Conservation (phyloP, 371 early-diverging fungal genomes). For the Choanephora cucurbitarum region DNA sequence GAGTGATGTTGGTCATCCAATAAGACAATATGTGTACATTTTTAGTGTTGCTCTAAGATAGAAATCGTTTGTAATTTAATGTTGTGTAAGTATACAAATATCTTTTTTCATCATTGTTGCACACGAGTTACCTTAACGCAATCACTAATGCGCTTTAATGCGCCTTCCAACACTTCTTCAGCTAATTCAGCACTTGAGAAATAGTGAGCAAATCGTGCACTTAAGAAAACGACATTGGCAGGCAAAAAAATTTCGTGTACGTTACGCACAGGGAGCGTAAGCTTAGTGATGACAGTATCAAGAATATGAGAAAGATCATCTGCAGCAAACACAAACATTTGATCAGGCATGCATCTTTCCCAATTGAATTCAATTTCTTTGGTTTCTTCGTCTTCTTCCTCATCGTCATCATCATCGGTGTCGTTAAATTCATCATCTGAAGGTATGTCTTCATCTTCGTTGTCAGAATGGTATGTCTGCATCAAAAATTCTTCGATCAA, state of each 20-base stretch:
- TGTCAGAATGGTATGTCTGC: background rate
- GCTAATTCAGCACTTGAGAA: constrained; percentile 74
- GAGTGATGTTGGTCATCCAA: constrained; percentile 81
- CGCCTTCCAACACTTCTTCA: constrained; percentile 65
- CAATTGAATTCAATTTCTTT: constrained; percentile 54
- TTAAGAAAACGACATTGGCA: constrained; percentile 86
- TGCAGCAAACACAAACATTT: constrained; percentile 88
- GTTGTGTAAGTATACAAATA: background rate
- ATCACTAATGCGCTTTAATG: constrained; percentile 60
- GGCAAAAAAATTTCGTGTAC: constrained; percentile 67
- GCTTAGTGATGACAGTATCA: constrained; percentile 64
- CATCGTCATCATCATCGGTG: constrained; percentile 23
- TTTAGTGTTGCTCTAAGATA: constrained; percentile 23
- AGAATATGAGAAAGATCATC: constrained; percentile 28
- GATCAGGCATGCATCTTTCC: constrained; percentile 78
- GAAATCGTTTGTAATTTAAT: too few species aligned
- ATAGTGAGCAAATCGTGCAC: constrained; percentile 86
- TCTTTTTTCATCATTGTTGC: background rate
- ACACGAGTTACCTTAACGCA: constrained; percentile 54
- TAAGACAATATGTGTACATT: constrained; percentile 53
- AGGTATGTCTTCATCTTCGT: constrained; percentile 5
- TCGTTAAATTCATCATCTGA: too few species aligned
- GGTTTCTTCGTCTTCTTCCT: too few species aligned
- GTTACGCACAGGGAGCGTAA: constrained; percentile 51
- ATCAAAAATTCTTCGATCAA: constrained; percentile 32